A percentile compares a stretch with the other conserved stretches of the same genome.
Conservation (phyloP, 768 basidiomycete genomes). For the Exsudoporus frostii region DNA sequence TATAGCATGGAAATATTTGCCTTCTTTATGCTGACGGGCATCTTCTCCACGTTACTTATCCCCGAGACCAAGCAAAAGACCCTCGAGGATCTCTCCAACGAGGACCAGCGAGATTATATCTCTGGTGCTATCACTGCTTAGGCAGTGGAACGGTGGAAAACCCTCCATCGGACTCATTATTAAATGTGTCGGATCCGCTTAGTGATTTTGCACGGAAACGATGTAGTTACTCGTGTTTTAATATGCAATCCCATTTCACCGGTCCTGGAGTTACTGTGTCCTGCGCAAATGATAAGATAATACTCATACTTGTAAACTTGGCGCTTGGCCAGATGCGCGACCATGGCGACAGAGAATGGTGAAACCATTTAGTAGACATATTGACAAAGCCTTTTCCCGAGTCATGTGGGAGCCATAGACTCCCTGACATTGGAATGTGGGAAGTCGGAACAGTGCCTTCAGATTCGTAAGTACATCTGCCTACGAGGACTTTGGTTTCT, state of each 20-base stretch:
- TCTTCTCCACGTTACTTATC: slow-evolving; percentile 75
- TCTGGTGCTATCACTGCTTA: slow-evolving; percentile 16
- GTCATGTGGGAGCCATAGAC: neutral
- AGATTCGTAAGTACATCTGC: neutral
- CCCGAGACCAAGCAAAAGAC: slow-evolving; percentile 71
- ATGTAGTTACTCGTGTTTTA: slow-evolving; percentile 2
- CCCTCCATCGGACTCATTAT: neutral
- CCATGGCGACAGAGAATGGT: neutral
- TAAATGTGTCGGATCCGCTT: neutral
- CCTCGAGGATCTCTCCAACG: slow-evolving; percentile 73
- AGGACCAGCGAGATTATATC: slow-evolving; percentile 63
- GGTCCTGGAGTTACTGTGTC: too few relatives aligned
- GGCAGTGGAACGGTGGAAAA: neutral
- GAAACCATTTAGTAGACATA: too few relatives aligned
- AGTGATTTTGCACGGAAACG: neutral
- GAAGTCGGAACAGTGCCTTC: neutral
- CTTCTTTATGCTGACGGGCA: slow-evolving; percentile 82
- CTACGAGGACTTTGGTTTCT: slow-evolving; percentile 31
- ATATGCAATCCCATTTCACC: slow-evolving; percentile 3
- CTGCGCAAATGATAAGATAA: too few relatives aligned
- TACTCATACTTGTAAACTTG: too few relatives aligned
- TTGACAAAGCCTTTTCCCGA: too few relatives aligned
- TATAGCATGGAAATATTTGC: slow-evolving; percentile 74
- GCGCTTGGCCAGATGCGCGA: too few relatives aligned
- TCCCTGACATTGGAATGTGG: too few relatives aligned